phyloP scores from a whole-genome alignment of 805 yeast genomes.

The Maudiozyma barnettii region DNA sequence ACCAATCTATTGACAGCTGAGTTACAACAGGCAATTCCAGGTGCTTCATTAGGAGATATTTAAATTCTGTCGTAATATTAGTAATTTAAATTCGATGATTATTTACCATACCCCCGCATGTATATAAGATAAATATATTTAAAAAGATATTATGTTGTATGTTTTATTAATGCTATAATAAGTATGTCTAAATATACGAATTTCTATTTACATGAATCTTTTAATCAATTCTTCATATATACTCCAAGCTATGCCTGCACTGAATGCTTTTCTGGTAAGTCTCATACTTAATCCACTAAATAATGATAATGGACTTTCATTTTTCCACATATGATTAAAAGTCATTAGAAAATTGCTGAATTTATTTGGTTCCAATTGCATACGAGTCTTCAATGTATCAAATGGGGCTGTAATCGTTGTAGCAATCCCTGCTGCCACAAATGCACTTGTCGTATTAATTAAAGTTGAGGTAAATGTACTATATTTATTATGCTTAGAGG shows the following conservation, averaged over 20 bases:
- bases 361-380: conserved; percentile 58
- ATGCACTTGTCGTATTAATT: conserved; percentile 69
- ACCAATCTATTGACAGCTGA: conserved; percentile 44
- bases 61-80: too few relatives aligned
- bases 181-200: not conserved
- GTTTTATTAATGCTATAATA: not conserved
- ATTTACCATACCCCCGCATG: too few relatives aligned
- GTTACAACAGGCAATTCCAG: conserved; percentile 23
- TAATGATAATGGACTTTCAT: conserved; percentile 45
- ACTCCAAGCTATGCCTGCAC: conserved; percentile 97
- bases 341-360: conserved; percentile 38
- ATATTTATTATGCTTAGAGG: conserved; percentile 16
- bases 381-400: conserved; percentile 85
- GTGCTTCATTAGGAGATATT: not conserved
- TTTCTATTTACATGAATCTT: conserved; percentile 15
- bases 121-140: too few relatives aligned
- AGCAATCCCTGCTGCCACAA: conserved; percentile 66
- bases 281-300: conserved; percentile 82
- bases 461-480: conserved; percentile 39
- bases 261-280: conserved; percentile 72
- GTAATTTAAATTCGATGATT: too few relatives aligned
- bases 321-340: conserved; percentile 29
- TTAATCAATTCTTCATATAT: conserved; percentile 81
- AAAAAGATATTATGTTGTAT: too few relatives aligned
- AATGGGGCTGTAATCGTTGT: conserved; percentile 90